Conservation (phyloP, 495 filamentous ascomycete species). For the Venustampulla echinocandica region DNA sequence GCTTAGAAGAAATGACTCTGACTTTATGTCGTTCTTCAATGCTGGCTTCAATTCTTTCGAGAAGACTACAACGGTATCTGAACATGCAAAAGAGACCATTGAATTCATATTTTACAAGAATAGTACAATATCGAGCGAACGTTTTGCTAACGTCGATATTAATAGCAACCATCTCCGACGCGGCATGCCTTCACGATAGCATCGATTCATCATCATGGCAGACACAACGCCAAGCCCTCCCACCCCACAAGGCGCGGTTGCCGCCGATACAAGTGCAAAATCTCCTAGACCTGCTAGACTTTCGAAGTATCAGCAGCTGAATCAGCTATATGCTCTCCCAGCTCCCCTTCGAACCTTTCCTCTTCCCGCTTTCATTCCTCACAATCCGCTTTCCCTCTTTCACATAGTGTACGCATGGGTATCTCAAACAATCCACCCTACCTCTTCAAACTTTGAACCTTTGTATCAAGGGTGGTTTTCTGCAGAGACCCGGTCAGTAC, state of each 20-base stretch:
- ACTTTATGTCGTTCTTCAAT: slow-evolving; percentile 70
- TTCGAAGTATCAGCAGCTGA: slow-evolving; percentile 32
- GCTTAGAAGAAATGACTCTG: slow-evolving; percentile 55
- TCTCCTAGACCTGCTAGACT: slow-evolving; percentile 18
- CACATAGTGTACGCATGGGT: slow-evolving; percentile 69
- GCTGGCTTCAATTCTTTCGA: slow-evolving; percentile 49
- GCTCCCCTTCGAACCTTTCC: slow-evolving; percentile 73
- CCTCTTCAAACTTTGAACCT: slow-evolving; percentile 54
- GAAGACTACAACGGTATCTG: slow-evolving; percentile 99
- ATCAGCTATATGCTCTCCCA: slow-evolving; percentile 70
- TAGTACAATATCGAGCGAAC: no score
- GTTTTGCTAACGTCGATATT: no score
- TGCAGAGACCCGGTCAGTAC: slow-evolving; percentile 67
- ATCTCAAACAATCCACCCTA: slow-evolving; percentile 57
- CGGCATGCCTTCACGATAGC: slow-evolving; percentile 18
- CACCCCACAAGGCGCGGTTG: background rate
- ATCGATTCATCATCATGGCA: slow-evolving; percentile 13
- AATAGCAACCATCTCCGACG: no score
- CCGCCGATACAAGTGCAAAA: slow-evolving; percentile 7
- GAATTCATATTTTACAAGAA: no score
- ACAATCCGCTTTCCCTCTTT: slow-evolving; percentile 82
- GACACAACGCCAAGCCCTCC: slow-evolving; percentile 12
- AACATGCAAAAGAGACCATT: slow-evolving; percentile 42
- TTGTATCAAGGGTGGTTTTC: slow-evolving; percentile 70
- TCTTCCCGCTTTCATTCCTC: slow-evolving; percentile 77